Evolutionary conservation across 2,329 filamentous ascomycete genomes (phyloP).

Genomic region (Sporothrix phasma): DNA sequence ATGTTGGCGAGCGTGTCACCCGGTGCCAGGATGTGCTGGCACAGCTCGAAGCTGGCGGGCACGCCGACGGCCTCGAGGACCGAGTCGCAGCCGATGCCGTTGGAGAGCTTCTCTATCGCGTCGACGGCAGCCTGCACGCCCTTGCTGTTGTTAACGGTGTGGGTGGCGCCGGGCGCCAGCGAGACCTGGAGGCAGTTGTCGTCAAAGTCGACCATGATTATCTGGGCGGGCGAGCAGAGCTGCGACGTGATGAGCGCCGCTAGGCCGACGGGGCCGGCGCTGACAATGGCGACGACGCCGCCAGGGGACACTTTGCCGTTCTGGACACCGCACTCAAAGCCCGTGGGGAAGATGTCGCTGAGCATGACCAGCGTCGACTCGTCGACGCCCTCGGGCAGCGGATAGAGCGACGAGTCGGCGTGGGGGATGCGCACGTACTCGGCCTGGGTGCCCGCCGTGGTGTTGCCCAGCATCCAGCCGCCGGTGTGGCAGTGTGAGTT

Average conservation of each 20-base stretch:
- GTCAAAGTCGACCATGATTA: slow-evolving; percentile 45
- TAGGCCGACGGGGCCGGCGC: slow-evolving; percentile 47
- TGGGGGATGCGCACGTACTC: slow-evolving; percentile 45
- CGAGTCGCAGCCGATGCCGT: slow-evolving; percentile 43
- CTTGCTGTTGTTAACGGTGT: slow-evolving; percentile 33
- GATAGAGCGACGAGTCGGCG: slow-evolving; percentile 39
- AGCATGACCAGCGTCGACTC: slow-evolving; percentile 38
- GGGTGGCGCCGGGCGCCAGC: slow-evolving; percentile 38
- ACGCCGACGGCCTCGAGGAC: slow-evolving; percentile 50
- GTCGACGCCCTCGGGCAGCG: slow-evolving; percentile 29
- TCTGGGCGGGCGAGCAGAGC: slow-evolving; percentile 41
- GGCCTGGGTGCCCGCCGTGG: slow-evolving; percentile 45
- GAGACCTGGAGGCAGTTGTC: slow-evolving; percentile 37
- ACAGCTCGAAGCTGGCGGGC: slow-evolving; percentile 42
- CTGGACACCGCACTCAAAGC: slow-evolving; percentile 43
- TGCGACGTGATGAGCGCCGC: slow-evolving; percentile 43
- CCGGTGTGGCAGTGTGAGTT: slow-evolving; percentile 42
- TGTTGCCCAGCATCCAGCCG: slow-evolving; percentile 46
- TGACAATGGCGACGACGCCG: slow-evolving; percentile 42
- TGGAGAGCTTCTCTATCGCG: slow-evolving; percentile 34
- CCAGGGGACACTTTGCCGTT: slow-evolving; percentile 43
- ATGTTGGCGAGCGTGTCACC: slow-evolving; percentile 48
- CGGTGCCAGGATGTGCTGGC: slow-evolving; percentile 42
- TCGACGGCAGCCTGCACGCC: slow-evolving; percentile 19
- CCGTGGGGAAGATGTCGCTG: slow-evolving; percentile 48